phyloP scores from a whole-genome alignment of 2,329 filamentous ascomycete species.

The Reticulascus tulasneorum region DNA sequence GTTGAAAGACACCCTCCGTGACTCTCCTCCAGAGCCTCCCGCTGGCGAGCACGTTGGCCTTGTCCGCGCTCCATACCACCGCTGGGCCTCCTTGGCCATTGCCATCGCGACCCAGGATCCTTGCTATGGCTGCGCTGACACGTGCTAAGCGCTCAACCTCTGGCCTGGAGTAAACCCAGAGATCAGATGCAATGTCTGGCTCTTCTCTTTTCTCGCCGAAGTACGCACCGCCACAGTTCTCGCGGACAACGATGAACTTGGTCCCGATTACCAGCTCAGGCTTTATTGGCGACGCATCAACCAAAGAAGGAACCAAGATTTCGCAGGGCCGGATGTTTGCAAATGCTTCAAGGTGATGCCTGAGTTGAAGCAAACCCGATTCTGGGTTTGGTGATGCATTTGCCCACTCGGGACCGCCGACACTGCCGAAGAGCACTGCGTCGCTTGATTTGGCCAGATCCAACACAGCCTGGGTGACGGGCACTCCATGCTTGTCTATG shows the following conservation, averaged over 20 bases:
- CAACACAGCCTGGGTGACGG: slow-evolving; percentile 39
- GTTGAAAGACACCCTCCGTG: slow-evolving; percentile 34
- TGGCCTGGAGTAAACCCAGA: slow-evolving; percentile 39
- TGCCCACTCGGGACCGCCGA: slow-evolving; percentile 50
- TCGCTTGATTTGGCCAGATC: slow-evolving; percentile 42
- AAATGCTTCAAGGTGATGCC: slow-evolving; percentile 39
- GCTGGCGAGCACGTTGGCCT: slow-evolving; percentile 50
- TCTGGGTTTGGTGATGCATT: slow-evolving; percentile 36
- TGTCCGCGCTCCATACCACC: slow-evolving; percentile 44
- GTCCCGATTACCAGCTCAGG: slow-evolving; percentile 38
- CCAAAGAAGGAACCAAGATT: slow-evolving; percentile 36
- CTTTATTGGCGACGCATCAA: slow-evolving; percentile 39
- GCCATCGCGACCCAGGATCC: slow-evolving; percentile 21
- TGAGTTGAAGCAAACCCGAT: slow-evolving; percentile 36
- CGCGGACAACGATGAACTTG: slow-evolving; percentile 45
- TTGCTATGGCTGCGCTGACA: slow-evolving; percentile 40
- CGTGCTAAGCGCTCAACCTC: slow-evolving; percentile 45
- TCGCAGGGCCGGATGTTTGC: slow-evolving; percentile 48
- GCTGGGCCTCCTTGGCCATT: slow-evolving; percentile 29
- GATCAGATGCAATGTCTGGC: slow-evolving; percentile 38
- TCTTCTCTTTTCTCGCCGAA: slow-evolving; percentile 44
- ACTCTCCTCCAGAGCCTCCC: slow-evolving; percentile 44
- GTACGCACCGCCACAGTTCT: slow-evolving; percentile 48
- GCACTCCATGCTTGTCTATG: slow-evolving; percentile 39
- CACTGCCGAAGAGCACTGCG: slow-evolving; percentile 62